Evolutionary conservation across 1,139 yeast species (phyloP), one percentile per base, ranked within the genome.

Genomic region (Candida tetrigidarum): DNA sequence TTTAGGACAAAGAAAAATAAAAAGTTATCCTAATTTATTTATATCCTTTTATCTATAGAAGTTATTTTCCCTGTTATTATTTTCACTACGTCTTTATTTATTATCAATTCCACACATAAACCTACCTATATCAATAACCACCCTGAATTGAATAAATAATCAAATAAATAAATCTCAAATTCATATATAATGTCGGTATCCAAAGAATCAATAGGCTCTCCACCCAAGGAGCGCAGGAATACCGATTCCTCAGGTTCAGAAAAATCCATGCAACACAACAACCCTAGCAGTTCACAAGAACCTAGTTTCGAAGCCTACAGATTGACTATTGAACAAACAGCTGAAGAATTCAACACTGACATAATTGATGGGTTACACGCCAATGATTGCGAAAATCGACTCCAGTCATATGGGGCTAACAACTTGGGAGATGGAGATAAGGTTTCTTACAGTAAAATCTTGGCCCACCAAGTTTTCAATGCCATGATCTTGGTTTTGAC

Each of bases 401-500:
- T 47, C 7, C 46, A 51, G 14, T 49, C 59, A 30, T 73, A 76
- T 60, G 96, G 95, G 5, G 71, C 69, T 28, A 87, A 87, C 61
- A 69, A 69, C 25, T 71, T 85, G 14, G 91, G 90, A 16, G 84
- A 81, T 33, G 87, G 75, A 37, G 74, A 71, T 30, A 76, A 76
- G 37, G 78, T 85, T 47, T 81, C 88, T n/a, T 63, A 80, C 41
- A 50, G 74, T 25, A 71, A 71, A 49, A 86, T 87, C 39, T 56
- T 86, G 41, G 73, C 86, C 45, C 86, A 84, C 51, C 96, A 87
- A 59, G 71, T 83, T 2, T 83, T 84, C 64, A 87, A 87, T 59
- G 95, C 95, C 39, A 86, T 87, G 95, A 83, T 86, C 37, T 66
- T 87, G 54, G 92, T 86, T 12, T 74, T 87, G 54, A 66, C 86